Evolutionary conservation across 257 asterid species (phyloP).

Genomic region (Solanum sparsipilum): DNA sequence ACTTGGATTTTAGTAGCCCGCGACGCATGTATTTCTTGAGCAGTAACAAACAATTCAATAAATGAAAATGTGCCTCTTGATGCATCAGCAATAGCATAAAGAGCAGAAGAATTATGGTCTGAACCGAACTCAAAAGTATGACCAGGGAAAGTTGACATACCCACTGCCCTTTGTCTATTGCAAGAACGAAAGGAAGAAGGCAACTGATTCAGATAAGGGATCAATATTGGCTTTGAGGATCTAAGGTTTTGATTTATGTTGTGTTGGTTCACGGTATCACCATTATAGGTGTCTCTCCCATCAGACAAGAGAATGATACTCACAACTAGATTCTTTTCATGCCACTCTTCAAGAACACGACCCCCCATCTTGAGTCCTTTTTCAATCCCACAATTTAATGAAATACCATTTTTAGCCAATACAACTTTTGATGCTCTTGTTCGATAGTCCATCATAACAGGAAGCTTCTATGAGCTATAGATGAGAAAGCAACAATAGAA

Average conservation of each 20-base stretch:
- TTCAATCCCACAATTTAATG: slow-evolving; percentile 8
- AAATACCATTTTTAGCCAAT: slow-evolving; percentile 3
- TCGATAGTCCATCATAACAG: slow-evolving; percentile 21
- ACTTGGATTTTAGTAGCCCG: slow-evolving; percentile 10
- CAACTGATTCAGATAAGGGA: slow-evolving; percentile 4
- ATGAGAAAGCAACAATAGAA: slow-evolving; percentile 17
- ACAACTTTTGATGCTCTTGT: slow-evolving; percentile 11
- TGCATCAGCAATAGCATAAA: slow-evolving; percentile 14
- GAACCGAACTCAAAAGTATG: neutral
- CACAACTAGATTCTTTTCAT: neutral
- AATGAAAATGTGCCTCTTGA: neutral
- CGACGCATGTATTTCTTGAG: slow-evolving; percentile 7
- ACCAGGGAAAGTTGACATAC: slow-evolving; percentile 1
- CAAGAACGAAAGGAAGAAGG: slow-evolving; percentile 10
- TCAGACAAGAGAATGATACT: slow-evolving; percentile 18
- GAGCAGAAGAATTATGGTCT: slow-evolving; percentile 22
- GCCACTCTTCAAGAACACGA: slow-evolving; percentile 17
- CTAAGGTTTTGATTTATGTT: neutral
- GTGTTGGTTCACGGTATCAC: neutral
- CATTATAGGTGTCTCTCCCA: slow-evolving; percentile 16
- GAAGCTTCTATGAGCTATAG: neutral
- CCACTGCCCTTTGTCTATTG: neutral
- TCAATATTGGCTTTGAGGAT: neutral
- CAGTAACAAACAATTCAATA: slow-evolving; percentile 16
- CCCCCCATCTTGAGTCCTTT: slow-evolving; percentile 15